phyloP scores from a whole-genome alignment of 2,329 filamentous ascomycete genomes.

The Calonectria pteridis region DNA sequence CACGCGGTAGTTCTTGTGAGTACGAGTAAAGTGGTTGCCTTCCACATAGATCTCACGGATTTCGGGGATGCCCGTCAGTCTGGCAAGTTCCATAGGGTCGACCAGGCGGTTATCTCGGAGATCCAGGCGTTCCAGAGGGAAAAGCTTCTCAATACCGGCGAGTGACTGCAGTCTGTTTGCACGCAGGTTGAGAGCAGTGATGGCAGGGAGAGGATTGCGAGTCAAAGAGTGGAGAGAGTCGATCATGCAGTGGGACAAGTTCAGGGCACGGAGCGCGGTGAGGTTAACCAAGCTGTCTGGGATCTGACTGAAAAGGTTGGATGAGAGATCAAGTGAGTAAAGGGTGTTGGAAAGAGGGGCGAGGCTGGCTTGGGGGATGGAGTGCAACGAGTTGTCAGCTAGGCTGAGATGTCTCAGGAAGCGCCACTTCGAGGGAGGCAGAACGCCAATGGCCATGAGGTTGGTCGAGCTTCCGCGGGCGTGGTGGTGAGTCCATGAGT shows the following conservation, averaged over 20 bases:
- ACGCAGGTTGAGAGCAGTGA: conserved; percentile 91
- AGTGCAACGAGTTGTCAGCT: conserved; percentile 90
- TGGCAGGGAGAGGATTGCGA: conserved; percentile 89
- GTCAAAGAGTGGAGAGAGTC: conserved; percentile 90
- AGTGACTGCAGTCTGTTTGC: conserved; percentile 89
- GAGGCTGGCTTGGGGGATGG: conserved; percentile 80
- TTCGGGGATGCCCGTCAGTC: conserved; percentile 90
- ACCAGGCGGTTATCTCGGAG: conserved; percentile 89
- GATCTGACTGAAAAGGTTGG: conserved; percentile 93
- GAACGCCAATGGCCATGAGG: conserved; percentile 75
- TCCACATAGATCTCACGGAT: conserved; percentile 93
- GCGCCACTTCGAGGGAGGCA: conserved; percentile 92
- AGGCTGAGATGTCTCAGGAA: conserved; percentile 93
- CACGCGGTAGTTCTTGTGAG: conserved; percentile 86
- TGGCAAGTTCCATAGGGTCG: conserved; percentile 91
- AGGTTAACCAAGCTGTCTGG: conserved; percentile 90
- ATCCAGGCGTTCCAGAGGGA: conserved; percentile 90
- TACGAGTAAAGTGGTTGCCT: conserved; percentile 91
- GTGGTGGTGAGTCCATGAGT: conserved; percentile 68
- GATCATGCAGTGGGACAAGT: conserved; percentile 98
- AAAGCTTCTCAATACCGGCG: conserved; percentile 88
- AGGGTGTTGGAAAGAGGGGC: conserved; percentile 87
- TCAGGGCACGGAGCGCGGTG: conserved; percentile 89
- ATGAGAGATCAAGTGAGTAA: conserved; percentile 91
- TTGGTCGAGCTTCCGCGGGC: conserved; percentile 83